Evolutionary conservation across 345 rosid genomes (phyloP).

Genomic region (Gossypioides kirkii): DNA sequence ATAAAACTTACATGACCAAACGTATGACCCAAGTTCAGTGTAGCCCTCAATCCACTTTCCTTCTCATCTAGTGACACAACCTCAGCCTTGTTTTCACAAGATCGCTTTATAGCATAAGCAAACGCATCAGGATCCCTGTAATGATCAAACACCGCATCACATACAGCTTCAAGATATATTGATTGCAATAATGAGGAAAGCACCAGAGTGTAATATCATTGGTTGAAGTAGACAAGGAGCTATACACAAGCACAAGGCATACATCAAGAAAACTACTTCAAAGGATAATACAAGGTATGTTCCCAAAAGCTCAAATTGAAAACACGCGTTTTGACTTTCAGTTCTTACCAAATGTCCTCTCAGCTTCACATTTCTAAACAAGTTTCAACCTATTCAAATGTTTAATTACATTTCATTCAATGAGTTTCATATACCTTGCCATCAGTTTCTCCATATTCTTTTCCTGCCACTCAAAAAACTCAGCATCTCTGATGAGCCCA

Average conservation of each 20-base stretch:
- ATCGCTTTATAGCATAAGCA: conserved; percentile 88
- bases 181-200: conserved; percentile 2
- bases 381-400: background rate
- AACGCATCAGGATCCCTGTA: conserved; percentile 83
- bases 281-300: background rate
- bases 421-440: conserved; percentile 50
- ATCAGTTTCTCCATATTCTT: conserved; percentile 64
- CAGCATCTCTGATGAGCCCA: conserved; percentile 93
- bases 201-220: background rate
- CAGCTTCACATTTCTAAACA: background rate
- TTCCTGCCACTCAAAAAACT: conserved; percentile 97
- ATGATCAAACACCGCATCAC: background rate
- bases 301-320: background rate
- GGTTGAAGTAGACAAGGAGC: background rate
- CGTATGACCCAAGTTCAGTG: conserved; percentile 92
- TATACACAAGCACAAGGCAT: background rate
- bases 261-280: background rate
- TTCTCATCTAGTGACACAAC: conserved; percentile 97
- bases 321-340: conserved; percentile 3
- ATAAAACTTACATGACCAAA: conserved; percentile 86
- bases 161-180: background rate
- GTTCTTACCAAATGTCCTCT: background rate
- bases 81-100: conserved; percentile 97
- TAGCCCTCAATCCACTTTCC: conserved; percentile 91
- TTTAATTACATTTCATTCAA: background rate